Conservation (phyloP, 2,329 filamentous ascomycete genomes). For the Juglanconis sp. region DNA sequence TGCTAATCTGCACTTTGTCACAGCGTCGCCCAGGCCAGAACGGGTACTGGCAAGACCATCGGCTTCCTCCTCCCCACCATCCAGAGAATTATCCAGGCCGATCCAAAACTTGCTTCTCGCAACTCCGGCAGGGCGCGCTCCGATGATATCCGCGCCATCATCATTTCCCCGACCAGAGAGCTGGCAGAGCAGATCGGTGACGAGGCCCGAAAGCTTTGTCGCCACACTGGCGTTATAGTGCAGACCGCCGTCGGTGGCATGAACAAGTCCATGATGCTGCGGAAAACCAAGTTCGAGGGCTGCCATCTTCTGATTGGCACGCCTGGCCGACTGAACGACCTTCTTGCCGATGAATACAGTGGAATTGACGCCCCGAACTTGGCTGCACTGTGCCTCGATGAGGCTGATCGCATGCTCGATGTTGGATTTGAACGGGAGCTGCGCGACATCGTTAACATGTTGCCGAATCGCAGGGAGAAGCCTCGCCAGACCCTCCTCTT, state of each 20-base stretch:
- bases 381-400: constrained; percentile 90
- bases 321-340: constrained; percentile 80
- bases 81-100: constrained; percentile 68
- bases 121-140: constrained; percentile 36
- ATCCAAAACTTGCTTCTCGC: constrained; percentile 55
- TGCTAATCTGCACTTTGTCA: constrained; percentile 22
- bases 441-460: constrained; percentile 52
- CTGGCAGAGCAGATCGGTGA: constrained; percentile 76
- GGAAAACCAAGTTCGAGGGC: constrained; percentile 65
- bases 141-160: constrained; percentile 64
- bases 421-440: constrained; percentile 76
- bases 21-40: constrained; percentile 90
- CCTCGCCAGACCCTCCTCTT: constrained; percentile 90
- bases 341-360: constrained; percentile 63
- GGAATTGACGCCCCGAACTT: constrained; percentile 73
- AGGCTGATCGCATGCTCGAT: constrained; percentile 97
- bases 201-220: constrained; percentile 69
- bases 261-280: constrained; percentile 67
- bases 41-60: constrained; percentile 93
- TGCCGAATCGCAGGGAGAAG: constrained; percentile 62
- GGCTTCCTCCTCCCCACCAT: constrained; percentile 86
- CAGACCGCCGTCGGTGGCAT: constrained; percentile 90
- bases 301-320: constrained; percentile 91
- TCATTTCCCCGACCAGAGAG: constrained; percentile 78
- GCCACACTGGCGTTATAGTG: constrained; percentile 62